These are phyloP conservation scores for Rhynchospora pubera DNA, from an alignment of 176 grass and related monocot genomes.

Conservation along the genomic window DNA sequence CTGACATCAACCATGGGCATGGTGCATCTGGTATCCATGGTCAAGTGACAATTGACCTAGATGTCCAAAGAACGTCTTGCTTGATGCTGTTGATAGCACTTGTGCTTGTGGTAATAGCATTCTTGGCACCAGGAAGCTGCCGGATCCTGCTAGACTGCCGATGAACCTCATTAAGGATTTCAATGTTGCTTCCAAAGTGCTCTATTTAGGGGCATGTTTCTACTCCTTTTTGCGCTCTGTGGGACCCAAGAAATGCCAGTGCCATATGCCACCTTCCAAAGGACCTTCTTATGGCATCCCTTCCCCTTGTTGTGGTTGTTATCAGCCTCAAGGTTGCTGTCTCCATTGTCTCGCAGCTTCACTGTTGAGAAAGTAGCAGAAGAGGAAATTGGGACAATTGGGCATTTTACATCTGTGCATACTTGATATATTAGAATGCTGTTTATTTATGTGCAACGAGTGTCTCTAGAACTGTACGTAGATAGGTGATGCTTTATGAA, in stretches of 20 bases:
- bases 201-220: neutral
- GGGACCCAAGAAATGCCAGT: neutral
- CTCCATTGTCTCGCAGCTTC: neutral
- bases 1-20: neutral
- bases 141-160: neutral
- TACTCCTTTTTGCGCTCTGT: neutral
- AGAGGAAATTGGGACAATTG: neutral
- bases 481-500: neutral
- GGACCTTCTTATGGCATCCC: neutral
- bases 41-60: neutral
- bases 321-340: neutral
- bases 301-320: neutral
- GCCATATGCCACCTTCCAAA: neutral
- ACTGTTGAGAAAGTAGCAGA: neutral
- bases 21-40: neutral
- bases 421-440: neutral
- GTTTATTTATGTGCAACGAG: neutral
- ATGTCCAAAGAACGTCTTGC: neutral
- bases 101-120: neutral
- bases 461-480: neutral
- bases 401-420: neutral
- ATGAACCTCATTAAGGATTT: neutral
- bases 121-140: neutral
- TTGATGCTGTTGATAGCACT: neutral
- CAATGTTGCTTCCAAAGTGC: neutral